Evolutionary conservation across 78 protist species (phyloP).

Genomic region (Dictyostelium purpureum): DNA sequence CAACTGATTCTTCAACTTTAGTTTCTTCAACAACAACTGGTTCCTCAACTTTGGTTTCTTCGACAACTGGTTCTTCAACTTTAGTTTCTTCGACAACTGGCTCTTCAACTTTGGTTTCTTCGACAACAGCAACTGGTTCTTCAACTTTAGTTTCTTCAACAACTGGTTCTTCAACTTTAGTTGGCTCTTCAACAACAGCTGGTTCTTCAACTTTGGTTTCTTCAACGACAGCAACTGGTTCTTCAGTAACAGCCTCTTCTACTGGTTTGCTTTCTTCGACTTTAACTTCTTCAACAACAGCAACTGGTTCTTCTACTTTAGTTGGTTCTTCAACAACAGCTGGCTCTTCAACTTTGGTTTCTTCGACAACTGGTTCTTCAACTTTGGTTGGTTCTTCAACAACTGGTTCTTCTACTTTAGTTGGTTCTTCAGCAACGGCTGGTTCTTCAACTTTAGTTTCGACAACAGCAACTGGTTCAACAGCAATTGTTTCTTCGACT

Average conservation of each 20-base stretch:
- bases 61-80: background rate
- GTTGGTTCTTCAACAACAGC: no score
- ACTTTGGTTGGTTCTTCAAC: no score
- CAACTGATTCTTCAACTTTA: background rate
- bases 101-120: background rate
- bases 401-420: constrained; percentile 28
- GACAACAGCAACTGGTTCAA: background rate
- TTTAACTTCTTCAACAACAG: background rate
- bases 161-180: constrained; percentile 1
- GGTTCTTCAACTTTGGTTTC: background rate
- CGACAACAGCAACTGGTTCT: background rate
- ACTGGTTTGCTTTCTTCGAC: no score
- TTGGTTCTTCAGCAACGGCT: background rate
- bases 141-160: background rate
- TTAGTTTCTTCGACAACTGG: constrained; percentile 4
- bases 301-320: background rate
- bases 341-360: no score
- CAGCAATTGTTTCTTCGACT: background rate
- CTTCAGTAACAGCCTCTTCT: background rate
- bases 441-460: background rate
- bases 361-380: no score
- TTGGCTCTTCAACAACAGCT: background rate
- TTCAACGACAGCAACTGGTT: background rate
- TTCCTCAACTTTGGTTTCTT: constrained; percentile 2
- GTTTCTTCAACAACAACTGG: constrained; percentile 17